phyloP scores from a whole-genome alignment of 164 flowering plant species.

The Macadamia integrifolia region DNA sequence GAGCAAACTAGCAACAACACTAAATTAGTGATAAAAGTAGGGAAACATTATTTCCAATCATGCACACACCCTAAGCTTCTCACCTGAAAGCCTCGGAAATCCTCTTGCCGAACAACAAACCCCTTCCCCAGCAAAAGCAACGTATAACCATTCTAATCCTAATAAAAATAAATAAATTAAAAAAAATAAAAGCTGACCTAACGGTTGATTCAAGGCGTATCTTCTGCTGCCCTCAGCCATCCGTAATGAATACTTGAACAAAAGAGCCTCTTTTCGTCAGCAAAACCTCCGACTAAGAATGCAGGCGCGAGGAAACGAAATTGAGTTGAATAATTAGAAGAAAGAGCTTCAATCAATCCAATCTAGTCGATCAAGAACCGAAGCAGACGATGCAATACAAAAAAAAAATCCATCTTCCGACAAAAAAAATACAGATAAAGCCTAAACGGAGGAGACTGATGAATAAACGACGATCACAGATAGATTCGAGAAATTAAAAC shows the following conservation, averaged over 20 bases:
- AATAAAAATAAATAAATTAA: too few relatives aligned
- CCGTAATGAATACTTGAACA: conserved; percentile 7
- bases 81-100: too few relatives aligned
- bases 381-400: too few relatives aligned
- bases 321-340: neutral
- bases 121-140: too few relatives aligned
- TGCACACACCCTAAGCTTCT: too few relatives aligned
- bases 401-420: neutral
- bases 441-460: neutral
- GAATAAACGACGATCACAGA: neutral
- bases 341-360: neutral
- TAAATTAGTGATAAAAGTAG: too few relatives aligned
- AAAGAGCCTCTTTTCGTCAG: conserved; percentile 15
- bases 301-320: neutral
- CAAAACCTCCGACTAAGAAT: neutral
- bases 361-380: neutral
- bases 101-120: too few relatives aligned
- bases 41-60: too few relatives aligned
- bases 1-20: too few relatives aligned
- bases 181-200: conserved; percentile 27
- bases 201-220: conserved; percentile 26
- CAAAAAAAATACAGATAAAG: neutral
- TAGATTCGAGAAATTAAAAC: neutral
- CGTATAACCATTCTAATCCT: too few relatives aligned
- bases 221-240: conserved; percentile 45